Conservation (phyloP, 176 grass and related monocot species). For the Oryza nivara region DNA sequence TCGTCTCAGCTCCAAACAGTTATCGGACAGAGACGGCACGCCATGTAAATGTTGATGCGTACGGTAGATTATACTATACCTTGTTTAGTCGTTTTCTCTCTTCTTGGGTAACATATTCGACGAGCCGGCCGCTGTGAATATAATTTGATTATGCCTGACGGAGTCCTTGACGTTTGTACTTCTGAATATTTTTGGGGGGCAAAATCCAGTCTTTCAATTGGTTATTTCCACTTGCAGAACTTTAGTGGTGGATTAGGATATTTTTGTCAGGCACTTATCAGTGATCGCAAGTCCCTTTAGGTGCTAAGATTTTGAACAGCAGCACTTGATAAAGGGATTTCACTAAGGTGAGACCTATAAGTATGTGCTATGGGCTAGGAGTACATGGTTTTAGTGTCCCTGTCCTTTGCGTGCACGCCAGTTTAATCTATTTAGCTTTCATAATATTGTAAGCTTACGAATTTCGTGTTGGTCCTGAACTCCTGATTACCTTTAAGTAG, state of each 20-base stretch:
- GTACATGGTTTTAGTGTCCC: neutral
- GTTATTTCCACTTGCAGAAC: neutral
- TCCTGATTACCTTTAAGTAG: neutral
- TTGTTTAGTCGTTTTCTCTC: neutral
- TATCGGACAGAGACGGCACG: neutral
- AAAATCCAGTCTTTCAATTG: neutral
- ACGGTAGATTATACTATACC: neutral
- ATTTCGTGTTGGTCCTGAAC: neutral
- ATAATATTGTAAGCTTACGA: neutral
- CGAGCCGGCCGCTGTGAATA: constrained; percentile 10
- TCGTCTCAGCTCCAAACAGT: neutral
- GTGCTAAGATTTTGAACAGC: neutral
- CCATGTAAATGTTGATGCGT: neutral
- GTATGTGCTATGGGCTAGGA: neutral
- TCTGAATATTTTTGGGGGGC: neutral
- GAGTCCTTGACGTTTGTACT: neutral
- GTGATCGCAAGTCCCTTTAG: neutral
- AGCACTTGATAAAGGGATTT: neutral
- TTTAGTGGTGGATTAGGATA: constrained; percentile 10
- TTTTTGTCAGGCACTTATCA: neutral
- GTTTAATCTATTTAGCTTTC: neutral
- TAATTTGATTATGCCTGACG: neutral
- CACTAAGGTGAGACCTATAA: neutral
- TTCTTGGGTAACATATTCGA: neutral
- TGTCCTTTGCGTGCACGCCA: constrained; percentile 23